Percentiles rank a stretch among this genome's conserved stretches.
phyloP scores from a whole-genome alignment of 176 grass and related monocot genomes.

The Carex cristatella region DNA sequence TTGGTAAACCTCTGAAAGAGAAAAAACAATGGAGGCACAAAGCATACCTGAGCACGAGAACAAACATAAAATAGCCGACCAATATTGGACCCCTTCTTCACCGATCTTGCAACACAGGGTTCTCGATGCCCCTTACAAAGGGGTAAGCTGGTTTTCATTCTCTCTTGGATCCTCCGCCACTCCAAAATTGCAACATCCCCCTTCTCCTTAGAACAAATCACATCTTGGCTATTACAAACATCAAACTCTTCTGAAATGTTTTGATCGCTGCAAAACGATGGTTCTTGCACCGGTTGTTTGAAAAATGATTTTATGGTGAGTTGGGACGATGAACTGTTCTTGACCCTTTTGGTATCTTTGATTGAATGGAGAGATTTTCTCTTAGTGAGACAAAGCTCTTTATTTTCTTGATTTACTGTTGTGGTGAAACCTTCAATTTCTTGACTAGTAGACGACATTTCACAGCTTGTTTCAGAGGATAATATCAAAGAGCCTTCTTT shows the following conservation, averaged over 20 bases:
- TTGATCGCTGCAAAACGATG: neutral
- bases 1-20: neutral
- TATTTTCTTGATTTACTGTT: neutral
- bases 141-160: conserved; percentile 87
- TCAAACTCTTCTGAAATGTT: neutral
- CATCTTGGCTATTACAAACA: neutral
- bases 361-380: conserved; percentile 9
- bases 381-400: conserved; percentile 21
- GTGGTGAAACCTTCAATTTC: neutral
- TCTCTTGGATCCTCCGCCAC: conserved; percentile 87
- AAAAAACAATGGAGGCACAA: neutral
- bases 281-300: conserved; percentile 28
- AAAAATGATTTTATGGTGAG: conserved; percentile 93
- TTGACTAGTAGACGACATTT: conserved; percentile 32
- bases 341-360: conserved; percentile 47
- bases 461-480: conserved; percentile 26
- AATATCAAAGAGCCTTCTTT: conserved; percentile 26
- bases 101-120: conserved; percentile 91
- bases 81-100: conserved; percentile 85
- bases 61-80: conserved; percentile 95
- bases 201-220: conserved; percentile 35
- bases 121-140: conserved; percentile 90
- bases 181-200: conserved; percentile 44
- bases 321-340: conserved; percentile 53
- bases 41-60: conserved; percentile 73